Evolutionary conservation across 495 filamentous ascomycete genomes (phyloP), one percentile per base, ranked within the genome.

Genomic region (Aeminium ludgeri): DNA sequence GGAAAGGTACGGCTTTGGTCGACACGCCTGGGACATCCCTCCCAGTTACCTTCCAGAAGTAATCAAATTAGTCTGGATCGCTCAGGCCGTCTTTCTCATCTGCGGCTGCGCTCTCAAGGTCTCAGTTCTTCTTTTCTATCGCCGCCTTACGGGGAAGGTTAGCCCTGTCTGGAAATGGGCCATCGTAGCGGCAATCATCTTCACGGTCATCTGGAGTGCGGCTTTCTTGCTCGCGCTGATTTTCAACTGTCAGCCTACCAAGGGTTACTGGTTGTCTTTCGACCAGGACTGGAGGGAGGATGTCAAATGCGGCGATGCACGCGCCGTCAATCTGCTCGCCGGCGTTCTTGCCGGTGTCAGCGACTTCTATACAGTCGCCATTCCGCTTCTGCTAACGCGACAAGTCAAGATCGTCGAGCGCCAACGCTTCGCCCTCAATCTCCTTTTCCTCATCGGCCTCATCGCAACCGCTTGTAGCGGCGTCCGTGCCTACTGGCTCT

Each of bases 21-120:
- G 54, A 23, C 56, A 59, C 38, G 49, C 51, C 10, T 59, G 56
- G 56, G 56, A 59, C 29, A 42, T 49, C 20, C 42, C 43, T 3
- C 8, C 20, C 1, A 19, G 12, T 1, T 42, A 34, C 32, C 41
- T 41, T 27, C 37, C 20, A 41, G 43, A 41, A 4, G 20, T 41
- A 12, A 30, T 34, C 10, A 29, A 30, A 32, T 34, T 47, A 38
- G 40, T 44, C 38, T 59, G 51, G 51, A 46, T 59, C 18, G 48
- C 41, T 19, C 42, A 59, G 38, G 38, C 45, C 17, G 44, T 48
- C 0, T 59, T 55, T 33, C 32, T 55, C 1, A 17, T 55, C 18
- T 46, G 43, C 33, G 45, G 39, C 12, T 51, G 42, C 20, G 34
- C 44, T 4, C 54, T 46, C 36, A 59, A 59, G 38, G 44, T 53